A percentile compares a stretch with the other conserved stretches of the same genome.
phyloP scores from a whole-genome alignment of 2,329 filamentous ascomycete genomes.

The Cladosporium sp. region DNA sequence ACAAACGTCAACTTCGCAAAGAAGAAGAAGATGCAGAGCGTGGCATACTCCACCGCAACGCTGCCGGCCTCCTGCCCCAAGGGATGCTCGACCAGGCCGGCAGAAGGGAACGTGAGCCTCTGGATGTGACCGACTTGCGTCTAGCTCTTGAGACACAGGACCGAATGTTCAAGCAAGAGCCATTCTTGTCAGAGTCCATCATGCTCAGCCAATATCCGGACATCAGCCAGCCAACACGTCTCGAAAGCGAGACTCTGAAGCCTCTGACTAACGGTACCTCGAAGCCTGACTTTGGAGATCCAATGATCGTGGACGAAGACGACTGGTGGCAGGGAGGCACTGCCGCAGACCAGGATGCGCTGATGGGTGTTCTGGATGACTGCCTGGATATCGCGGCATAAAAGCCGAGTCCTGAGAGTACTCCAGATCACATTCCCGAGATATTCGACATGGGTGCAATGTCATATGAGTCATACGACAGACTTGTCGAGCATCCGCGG shows the following conservation, averaged over 20 bases:
- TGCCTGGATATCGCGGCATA: conserved; percentile 21
- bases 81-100: conserved; percentile 67
- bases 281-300: conserved; percentile 25
- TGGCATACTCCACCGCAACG: conserved; percentile 71
- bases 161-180: conserved; percentile 71
- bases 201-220: conserved; percentile 40
- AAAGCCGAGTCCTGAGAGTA: not conserved
- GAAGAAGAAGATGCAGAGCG: conserved; percentile 70
- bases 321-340: conserved; percentile 38
- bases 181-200: conserved; percentile 67
- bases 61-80: conserved; percentile 67
- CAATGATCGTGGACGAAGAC: conserved; percentile 33
- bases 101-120: conserved; percentile 63
- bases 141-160: conserved; percentile 73
- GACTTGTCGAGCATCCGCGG: too few species aligned
- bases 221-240: conserved; percentile 12
- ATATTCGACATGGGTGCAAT: not conserved
- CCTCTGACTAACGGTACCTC: conserved; percentile 21
- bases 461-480: too few species aligned
- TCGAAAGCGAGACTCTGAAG: conserved; percentile 7
- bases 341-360: conserved; percentile 24
- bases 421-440: not conserved
- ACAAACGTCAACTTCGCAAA: conserved; percentile 65
- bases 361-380: conserved; percentile 38
- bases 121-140: conserved; percentile 74